phyloP scores from a whole-genome alignment of 2,329 filamentous ascomycete genomes.

The Orbilia oligospora region DNA sequence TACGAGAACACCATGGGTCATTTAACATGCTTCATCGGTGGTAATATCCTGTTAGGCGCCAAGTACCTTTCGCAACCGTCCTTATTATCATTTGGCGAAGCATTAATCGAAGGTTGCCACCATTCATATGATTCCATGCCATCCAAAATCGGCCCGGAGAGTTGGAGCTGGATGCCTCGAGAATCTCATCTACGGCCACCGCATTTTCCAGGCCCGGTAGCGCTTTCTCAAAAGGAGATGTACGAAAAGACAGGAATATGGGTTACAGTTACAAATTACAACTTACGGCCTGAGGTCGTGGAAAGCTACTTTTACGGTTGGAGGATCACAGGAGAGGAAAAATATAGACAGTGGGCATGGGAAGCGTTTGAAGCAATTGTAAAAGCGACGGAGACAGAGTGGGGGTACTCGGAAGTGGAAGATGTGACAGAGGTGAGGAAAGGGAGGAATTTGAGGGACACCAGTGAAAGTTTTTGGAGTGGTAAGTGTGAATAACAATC shows the following conservation, averaged over 20 bases:
- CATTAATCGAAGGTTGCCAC: constrained; percentile 80
- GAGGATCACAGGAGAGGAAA: constrained; percentile 79
- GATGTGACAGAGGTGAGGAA: constrained; percentile 77
- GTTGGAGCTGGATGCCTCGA: constrained; percentile 75
- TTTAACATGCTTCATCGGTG: constrained; percentile 85
- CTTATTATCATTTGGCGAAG: constrained; percentile 79
- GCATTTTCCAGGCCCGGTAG: constrained; percentile 25
- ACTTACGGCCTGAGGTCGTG: constrained; percentile 83
- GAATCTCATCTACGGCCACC: constrained; percentile 62
- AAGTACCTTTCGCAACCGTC: constrained; percentile 72
- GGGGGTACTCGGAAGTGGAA: constrained; percentile 76
- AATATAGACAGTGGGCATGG: constrained; percentile 89
- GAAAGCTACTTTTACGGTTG: constrained; percentile 91
- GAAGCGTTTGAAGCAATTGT: constrained; percentile 80
- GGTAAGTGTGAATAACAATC: constrained; percentile 72
- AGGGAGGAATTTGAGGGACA: constrained; percentile 75
- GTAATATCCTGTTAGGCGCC: constrained; percentile 87
- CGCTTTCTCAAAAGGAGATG: constrained; percentile 31
- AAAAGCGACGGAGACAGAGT: constrained; percentile 74
- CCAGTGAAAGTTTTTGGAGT: constrained; percentile 90
- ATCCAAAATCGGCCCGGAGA: constrained; percentile 83
- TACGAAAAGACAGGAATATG: constrained; percentile 76
- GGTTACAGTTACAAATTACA: constrained; percentile 74
- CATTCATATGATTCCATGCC: constrained; percentile 78
- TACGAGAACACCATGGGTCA: constrained; percentile 65